A percentile compares a stretch with the other conserved stretches of the same genome.
Evolutionary conservation across 108 stramenopile species (phyloP).

Genomic region (Fistulifera pelliculosa): DNA sequence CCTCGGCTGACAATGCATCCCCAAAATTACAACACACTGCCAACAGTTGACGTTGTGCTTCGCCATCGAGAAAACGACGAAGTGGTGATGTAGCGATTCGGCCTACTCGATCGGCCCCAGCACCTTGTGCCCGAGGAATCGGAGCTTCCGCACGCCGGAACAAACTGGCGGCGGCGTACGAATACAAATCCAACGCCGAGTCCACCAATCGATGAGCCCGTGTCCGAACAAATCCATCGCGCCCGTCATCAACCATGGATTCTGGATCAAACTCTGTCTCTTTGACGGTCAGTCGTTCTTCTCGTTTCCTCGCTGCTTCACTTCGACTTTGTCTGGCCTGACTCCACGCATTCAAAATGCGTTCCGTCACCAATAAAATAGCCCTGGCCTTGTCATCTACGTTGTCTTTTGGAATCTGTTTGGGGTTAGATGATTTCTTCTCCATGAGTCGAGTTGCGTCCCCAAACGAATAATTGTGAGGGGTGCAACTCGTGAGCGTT

Average conservation of each 20-base stretch:
- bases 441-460: constrained; percentile 51
- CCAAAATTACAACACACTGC: constrained; percentile 58
- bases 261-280: constrained; percentile 38
- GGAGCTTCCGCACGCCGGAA: constrained; percentile 39
- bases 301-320: constrained; percentile 46
- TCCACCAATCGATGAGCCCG: constrained; percentile 74
- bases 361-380: constrained; percentile 47
- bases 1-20: constrained; percentile 32
- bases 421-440: background rate
- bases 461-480: constrained; percentile 49
- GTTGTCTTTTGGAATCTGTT: background rate
- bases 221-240: constrained; percentile 60
- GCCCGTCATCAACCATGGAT: constrained; percentile 1
- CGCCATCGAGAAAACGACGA: constrained; percentile 72
- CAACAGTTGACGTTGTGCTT: constrained; percentile 68
- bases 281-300: constrained; percentile 39
- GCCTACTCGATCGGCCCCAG: constrained; percentile 38
- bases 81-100: constrained; percentile 73
- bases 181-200: constrained; percentile 60
- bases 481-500: constrained; percentile 59
- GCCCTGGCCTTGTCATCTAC: constrained; percentile 23
- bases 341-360: constrained; percentile 45
- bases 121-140: constrained; percentile 49
- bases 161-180: constrained; percentile 27
- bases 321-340: constrained; percentile 26